phyloP scores from a whole-genome alignment of 257 asterid genomes.

The Gentiana straminea region DNA sequence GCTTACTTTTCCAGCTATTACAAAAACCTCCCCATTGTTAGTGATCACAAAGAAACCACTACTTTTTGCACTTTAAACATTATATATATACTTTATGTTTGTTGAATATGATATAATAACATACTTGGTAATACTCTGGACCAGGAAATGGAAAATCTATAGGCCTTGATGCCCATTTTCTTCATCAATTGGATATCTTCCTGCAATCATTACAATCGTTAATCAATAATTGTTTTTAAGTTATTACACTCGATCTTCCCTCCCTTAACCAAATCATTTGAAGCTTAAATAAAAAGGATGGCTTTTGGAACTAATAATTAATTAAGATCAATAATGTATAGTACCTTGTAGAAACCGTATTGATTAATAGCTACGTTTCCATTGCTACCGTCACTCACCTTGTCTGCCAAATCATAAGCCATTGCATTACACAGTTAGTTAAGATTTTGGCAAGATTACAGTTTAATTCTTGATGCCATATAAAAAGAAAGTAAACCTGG shows the following conservation, averaged over 20 bases:
- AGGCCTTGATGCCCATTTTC: not conserved
- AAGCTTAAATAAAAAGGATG: too few relatives aligned
- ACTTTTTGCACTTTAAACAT: too few relatives aligned
- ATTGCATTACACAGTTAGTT: too few relatives aligned
- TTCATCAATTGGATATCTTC: slow-evolving; percentile 1
- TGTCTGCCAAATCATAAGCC: not conserved
- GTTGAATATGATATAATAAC: not conserved
- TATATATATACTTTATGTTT: too few relatives aligned
- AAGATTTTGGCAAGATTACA: too few relatives aligned
- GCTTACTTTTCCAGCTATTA: not conserved
- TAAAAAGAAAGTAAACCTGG: too few relatives aligned
- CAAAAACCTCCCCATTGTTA: not conserved
- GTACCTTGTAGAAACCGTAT: not conserved
- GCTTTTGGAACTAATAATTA: too few relatives aligned
- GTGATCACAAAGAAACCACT: not conserved
- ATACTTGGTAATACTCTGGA: slow-evolving; percentile 3
- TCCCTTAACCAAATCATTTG: too few relatives aligned
- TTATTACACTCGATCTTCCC: too few relatives aligned
- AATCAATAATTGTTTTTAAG: not conserved
- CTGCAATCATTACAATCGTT: not conserved
- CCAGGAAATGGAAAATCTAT: slow-evolving; percentile 6
- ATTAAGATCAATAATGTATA: too few relatives aligned
- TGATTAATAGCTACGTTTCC: not conserved
- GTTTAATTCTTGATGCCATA: too few relatives aligned
- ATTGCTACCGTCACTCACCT: not conserved